Conservation (phyloP, 2,329 filamentous ascomycete genomes). For the Fusarium pininemorale region DNA sequence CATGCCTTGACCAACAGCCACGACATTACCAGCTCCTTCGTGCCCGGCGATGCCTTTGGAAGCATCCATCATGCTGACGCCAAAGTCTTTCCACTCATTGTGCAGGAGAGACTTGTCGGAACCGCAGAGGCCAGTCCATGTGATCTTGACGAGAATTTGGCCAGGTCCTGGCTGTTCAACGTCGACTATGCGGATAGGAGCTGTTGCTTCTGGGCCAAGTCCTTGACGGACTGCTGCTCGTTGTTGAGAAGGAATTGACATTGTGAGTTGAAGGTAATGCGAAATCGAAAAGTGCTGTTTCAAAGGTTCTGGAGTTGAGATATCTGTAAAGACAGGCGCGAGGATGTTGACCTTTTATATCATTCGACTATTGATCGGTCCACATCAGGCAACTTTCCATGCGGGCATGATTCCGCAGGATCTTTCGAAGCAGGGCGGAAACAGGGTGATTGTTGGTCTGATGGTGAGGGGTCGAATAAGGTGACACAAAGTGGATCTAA, state of each 20-base stretch:
- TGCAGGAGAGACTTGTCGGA: slow-evolving; percentile 40
- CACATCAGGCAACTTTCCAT: neutral
- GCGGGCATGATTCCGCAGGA: neutral
- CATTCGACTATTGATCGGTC: neutral
- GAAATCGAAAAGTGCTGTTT: accelerated
- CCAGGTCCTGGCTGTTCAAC: slow-evolving; percentile 34
- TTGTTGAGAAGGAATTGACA: slow-evolving; percentile 32
- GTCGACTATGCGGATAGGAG: slow-evolving; percentile 22
- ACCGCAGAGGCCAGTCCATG: slow-evolving; percentile 39
- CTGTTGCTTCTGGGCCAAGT: slow-evolving; percentile 13
- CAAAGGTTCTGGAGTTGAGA: too few relatives aligned
- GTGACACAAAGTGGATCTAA: neutral
- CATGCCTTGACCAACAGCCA: slow-evolving; percentile 80
- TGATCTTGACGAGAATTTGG: slow-evolving; percentile 38
- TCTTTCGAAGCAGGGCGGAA: neutral
- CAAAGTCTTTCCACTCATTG: slow-evolving; percentile 39
- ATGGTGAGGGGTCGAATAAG: neutral
- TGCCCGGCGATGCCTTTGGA: slow-evolving; percentile 69
- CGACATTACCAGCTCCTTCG: slow-evolving; percentile 79
- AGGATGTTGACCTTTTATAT: neutral
- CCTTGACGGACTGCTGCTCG: slow-evolving; percentile 39
- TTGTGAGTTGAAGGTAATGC: neutral
- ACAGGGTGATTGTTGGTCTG: neutral
- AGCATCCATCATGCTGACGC: slow-evolving; percentile 27
- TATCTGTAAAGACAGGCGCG: too few relatives aligned